A percentile compares a stretch with the other conserved stretches of the same genome.
These are phyloP conservation scores for Phytopythium vexans DNA, from an alignment of 352 stramenopile genomes.

Conservation along the genomic window DNA sequence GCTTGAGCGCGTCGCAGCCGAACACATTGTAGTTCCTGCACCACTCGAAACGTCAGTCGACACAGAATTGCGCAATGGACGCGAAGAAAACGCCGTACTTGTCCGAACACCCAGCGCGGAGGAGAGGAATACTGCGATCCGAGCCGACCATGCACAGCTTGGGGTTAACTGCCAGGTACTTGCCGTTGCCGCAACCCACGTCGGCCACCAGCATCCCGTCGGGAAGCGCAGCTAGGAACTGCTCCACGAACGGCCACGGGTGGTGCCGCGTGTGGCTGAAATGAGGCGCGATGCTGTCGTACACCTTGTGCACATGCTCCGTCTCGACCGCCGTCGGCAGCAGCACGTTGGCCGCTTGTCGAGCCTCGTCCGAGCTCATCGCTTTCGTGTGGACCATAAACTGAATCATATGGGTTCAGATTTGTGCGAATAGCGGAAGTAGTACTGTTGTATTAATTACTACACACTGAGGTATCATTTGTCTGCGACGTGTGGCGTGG, in stretches of 20 bases:
- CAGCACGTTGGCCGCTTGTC: slow-evolving; percentile 16
- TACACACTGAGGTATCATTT: background rate
- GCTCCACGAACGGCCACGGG: slow-evolving; percentile 71
- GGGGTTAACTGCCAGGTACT: slow-evolving; percentile 70
- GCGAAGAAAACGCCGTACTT: slow-evolving; percentile 71
- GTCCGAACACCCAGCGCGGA: slow-evolving; percentile 35
- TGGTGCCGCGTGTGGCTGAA: slow-evolving; percentile 84
- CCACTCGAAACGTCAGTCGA: background rate
- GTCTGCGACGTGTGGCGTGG: slow-evolving; percentile 18
- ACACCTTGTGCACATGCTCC: slow-evolving; percentile 84
- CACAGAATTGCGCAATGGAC: slow-evolving; percentile 35
- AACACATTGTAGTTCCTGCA: slow-evolving; percentile 56
- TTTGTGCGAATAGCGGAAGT: too few species aligned
- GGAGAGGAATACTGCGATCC: slow-evolving; percentile 76
- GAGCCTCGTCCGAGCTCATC: background rate
- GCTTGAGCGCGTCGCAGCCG: slow-evolving; percentile 61
- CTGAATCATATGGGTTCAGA: too few species aligned
- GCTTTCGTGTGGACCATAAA: background rate
- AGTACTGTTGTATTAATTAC: too few species aligned
- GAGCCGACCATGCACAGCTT: slow-evolving; percentile 62
- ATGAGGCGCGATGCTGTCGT: slow-evolving; percentile 81
- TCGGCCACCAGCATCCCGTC: slow-evolving; percentile 62
- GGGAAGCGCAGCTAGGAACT: slow-evolving; percentile 50
- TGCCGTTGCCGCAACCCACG: slow-evolving; percentile 81
- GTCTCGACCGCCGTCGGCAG: slow-evolving; percentile 54